A percentile compares a stretch with the other conserved stretches of the same genome.
Evolutionary conservation across 129 eudicot species (phyloP).

Genomic region (Flaveria brownii): DNA sequence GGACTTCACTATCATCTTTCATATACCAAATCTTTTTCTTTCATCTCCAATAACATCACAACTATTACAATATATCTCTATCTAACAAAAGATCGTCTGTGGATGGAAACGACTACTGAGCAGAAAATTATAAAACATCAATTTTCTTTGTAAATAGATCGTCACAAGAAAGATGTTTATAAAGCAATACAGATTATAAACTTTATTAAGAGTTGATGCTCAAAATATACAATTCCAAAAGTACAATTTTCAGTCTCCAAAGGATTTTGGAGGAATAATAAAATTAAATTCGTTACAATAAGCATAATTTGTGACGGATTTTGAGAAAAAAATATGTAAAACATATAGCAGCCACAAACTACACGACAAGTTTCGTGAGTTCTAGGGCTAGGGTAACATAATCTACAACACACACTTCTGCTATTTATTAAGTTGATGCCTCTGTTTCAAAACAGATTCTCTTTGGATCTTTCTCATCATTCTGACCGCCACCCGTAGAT

Average conservation of each 20-base stretch:
- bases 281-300: constrained; percentile 31
- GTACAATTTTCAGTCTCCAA: constrained; percentile 19
- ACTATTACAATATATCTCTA: no score
- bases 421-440: constrained; percentile 47
- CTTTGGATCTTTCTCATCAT: constrained; percentile 73
- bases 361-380: constrained; percentile 48
- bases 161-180: not conserved
- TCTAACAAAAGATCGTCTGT: no score
- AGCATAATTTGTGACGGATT: not conserved
- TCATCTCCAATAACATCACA: no score
- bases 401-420: constrained; percentile 30
- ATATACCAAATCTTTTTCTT: not conserved
- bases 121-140: not conserved
- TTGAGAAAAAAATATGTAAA: not conserved
- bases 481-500: constrained; percentile 33
- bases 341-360: constrained; percentile 24
- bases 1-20: no score
- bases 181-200: not conserved
- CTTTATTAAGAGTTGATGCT: constrained; percentile 1
- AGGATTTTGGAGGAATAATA: constrained; percentile 30
- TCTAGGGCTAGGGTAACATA: constrained; percentile 33
- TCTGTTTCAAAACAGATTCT: constrained; percentile 75
- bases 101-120: no score
- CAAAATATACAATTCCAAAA: constrained; percentile 19
- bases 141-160: not conserved